Evolutionary conservation across 805 yeast species (phyloP).

Genomic region (Debaryomyces maramus): DNA sequence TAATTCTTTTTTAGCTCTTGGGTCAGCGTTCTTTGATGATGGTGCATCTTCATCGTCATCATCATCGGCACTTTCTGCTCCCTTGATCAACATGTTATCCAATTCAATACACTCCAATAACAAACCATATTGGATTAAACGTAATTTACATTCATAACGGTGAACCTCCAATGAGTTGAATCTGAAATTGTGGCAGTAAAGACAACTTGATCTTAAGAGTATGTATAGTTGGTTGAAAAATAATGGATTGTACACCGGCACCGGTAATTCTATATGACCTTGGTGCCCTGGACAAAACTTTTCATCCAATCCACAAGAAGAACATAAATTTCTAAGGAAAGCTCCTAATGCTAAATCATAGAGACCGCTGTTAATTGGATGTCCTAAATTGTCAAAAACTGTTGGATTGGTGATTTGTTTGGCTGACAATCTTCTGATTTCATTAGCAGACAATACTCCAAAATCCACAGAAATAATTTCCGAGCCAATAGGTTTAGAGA

Average conservation of each 20-base stretch:
- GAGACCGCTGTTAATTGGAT: constrained; percentile 90
- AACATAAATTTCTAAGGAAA: constrained; percentile 80
- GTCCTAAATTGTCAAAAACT: constrained; percentile 94
- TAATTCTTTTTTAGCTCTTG: constrained; percentile 46
- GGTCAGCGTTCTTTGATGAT: constrained; percentile 35
- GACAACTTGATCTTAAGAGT: constrained; percentile 79
- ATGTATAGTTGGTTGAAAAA: constrained; percentile 90
- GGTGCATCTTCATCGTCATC: constrained; percentile 51
- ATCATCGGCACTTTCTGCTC: constrained; percentile 31
- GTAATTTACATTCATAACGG: constrained; percentile 72
- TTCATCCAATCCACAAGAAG: constrained; percentile 95
- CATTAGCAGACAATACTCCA: constrained; percentile 77
- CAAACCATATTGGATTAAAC: constrained; percentile 84
- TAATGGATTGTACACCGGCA: constrained; percentile 92
- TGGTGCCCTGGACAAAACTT: constrained; percentile 96
- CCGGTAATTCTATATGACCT: constrained; percentile 96
- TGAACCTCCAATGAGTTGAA: constrained; percentile 70
- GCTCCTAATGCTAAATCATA: constrained; percentile 97
- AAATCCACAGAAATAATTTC: constrained; percentile 92
- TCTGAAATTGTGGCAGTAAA: constrained; percentile 86
- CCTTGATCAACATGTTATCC: constrained; percentile 57
- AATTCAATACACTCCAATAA: constrained; percentile 73
- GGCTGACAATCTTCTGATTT: constrained; percentile 83
- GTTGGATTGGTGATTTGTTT: constrained; percentile 94
- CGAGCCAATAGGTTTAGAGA: constrained; percentile 94